A percentile compares a stretch with the other conserved stretches of the same genome.
Evolutionary conservation across 2,329 filamentous ascomycete genomes (phyloP).

Genomic region (Chaetomiaceae sp.): DNA sequence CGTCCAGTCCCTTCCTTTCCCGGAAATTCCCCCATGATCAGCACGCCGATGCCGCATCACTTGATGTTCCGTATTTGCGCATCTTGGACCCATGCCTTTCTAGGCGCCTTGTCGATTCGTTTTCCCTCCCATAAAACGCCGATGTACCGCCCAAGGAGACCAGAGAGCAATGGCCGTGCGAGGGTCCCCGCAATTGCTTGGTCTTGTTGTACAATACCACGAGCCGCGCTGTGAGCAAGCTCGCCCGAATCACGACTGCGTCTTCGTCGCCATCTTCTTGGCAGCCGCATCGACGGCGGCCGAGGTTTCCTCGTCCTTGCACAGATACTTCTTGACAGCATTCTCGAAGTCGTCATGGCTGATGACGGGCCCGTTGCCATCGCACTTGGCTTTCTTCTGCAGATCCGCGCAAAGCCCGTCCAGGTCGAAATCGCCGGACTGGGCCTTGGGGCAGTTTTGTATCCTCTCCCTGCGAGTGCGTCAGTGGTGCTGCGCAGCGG

Average conservation of each 20-base stretch:
- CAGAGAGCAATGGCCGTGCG: not conserved
- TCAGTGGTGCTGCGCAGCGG: constrained; percentile 37
- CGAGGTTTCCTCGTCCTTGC: constrained; percentile 26
- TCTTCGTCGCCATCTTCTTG: not conserved
- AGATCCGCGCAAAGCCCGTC: constrained; percentile 90
- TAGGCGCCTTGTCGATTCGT: not conserved
- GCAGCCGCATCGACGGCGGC: not conserved
- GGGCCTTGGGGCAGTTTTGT: constrained; percentile 80
- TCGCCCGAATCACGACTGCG: not conserved
- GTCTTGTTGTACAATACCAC: constrained; percentile 8
- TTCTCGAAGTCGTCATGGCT: constrained; percentile 83
- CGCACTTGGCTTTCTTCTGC: constrained; percentile 93
- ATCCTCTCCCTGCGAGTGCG: constrained; percentile 70
- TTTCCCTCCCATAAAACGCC: constrained; percentile 1
- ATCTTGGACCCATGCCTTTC: not conserved
- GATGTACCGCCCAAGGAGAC: not conserved
- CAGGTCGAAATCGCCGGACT: constrained; percentile 87
- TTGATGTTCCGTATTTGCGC: not conserved
- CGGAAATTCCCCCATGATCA: not conserved
- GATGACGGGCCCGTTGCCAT: constrained; percentile 83
- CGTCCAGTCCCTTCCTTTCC: not conserved
- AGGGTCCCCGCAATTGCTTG: not conserved
- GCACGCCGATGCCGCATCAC: not conserved
- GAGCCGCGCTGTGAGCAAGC: not conserved
- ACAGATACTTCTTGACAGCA: constrained; percentile 63